These are phyloP conservation scores for Aphanomyces astaci DNA, from an alignment of 352 stramenopile species.

Conservation along the genomic window DNA sequence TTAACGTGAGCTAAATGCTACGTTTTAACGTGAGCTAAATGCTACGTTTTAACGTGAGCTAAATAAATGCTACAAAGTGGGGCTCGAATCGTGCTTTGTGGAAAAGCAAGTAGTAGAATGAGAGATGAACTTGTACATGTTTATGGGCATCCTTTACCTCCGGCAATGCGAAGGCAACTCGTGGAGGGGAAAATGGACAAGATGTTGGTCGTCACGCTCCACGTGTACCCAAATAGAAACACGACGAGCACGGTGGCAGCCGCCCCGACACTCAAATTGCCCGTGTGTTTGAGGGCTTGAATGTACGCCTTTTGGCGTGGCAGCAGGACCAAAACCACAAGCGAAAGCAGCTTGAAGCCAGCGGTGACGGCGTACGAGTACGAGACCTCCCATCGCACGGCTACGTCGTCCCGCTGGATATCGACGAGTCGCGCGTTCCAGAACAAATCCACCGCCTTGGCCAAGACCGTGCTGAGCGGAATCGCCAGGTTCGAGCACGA, in stretches of 20 bases:
- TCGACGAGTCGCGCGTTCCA: slow-evolving; percentile 45
- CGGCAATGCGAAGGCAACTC: slow-evolving; percentile 29
- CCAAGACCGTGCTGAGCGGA: slow-evolving; percentile 25
- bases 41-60: too few species aligned
- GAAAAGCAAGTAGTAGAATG: neutral
- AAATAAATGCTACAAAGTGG: too few species aligned
- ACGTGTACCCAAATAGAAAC: slow-evolving; percentile 28
- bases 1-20: too few species aligned
- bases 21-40: too few species aligned
- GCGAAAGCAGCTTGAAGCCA: slow-evolving; percentile 38
- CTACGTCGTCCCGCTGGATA: slow-evolving; percentile 28
- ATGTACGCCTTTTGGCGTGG: slow-evolving; percentile 46
- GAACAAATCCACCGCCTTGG: slow-evolving; percentile 44
- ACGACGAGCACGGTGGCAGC: slow-evolving; percentile 27
- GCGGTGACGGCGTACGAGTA: slow-evolving; percentile 55
- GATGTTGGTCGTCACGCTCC: slow-evolving; percentile 46
- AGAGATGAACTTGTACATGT: neutral
- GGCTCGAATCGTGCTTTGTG: too few species aligned
- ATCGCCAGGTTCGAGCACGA: slow-evolving; percentile 10
- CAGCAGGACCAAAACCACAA: slow-evolving; percentile 41
- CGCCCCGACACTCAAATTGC: slow-evolving; percentile 30
- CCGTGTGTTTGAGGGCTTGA: slow-evolving; percentile 35
- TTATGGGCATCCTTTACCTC: slow-evolving; percentile 24
- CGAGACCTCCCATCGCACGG: slow-evolving; percentile 30
- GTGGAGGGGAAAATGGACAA: slow-evolving; percentile 37